Evolutionary conservation across 176 grass and related monocot species (phyloP).

Genomic region (Musa beccarii): DNA sequence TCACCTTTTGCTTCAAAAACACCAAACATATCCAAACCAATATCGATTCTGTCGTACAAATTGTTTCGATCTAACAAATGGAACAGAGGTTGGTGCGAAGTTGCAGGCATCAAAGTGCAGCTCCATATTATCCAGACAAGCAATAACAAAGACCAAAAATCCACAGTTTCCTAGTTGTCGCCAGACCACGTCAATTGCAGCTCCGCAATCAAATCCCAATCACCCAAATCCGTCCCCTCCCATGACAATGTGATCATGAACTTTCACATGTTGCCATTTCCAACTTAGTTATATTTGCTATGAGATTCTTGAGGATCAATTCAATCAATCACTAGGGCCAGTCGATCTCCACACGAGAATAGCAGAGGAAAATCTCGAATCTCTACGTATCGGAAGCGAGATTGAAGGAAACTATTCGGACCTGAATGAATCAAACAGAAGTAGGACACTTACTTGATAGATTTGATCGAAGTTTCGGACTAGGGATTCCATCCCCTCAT

Average conservation of each 20-base stretch:
- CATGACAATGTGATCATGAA: not conserved
- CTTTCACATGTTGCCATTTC: not conserved
- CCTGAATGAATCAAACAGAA: not conserved
- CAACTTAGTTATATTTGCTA: not conserved
- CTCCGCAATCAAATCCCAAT: not conserved
- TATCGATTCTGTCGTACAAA: not conserved
- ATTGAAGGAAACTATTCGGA: not conserved
- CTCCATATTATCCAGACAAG: too few species aligned
- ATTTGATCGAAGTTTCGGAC: conserved; percentile 6
- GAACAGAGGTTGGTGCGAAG: not conserved
- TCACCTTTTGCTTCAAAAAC: too few species aligned
- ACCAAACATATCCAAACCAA: too few species aligned
- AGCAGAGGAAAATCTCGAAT: not conserved
- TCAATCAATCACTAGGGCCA: not conserved
- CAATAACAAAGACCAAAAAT: too few species aligned
- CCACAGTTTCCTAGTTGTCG: too few species aligned
- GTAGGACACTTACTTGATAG: not conserved
- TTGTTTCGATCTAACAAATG: not conserved
- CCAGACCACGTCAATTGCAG: too few species aligned
- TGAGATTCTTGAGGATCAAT: not conserved
- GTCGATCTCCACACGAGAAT: not conserved
- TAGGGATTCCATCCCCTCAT: conserved; percentile 6
- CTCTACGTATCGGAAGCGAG: not conserved
- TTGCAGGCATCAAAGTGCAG: too few species aligned
- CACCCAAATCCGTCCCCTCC: not conserved